Percentiles rank a stretch among this genome's conserved stretches.
Evolutionary conservation across 2,329 filamentous ascomycete genomes (phyloP).

Genomic region (Aspergillus sojae): DNA sequence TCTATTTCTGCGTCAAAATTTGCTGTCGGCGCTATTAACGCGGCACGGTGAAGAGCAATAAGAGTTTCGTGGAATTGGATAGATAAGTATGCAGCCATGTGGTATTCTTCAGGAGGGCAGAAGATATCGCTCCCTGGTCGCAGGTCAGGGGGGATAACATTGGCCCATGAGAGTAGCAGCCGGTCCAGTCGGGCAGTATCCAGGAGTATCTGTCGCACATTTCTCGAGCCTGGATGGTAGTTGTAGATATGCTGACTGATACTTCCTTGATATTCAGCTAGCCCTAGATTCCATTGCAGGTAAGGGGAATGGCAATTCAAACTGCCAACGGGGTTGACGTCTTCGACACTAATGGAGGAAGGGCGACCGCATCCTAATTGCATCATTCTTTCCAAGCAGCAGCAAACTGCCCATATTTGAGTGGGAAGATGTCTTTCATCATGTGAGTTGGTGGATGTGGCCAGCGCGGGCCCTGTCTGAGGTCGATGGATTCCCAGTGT

Average conservation of each 20-base stretch:
- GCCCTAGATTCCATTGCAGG: constrained; percentile 15
- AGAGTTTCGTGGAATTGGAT: constrained; percentile 18
- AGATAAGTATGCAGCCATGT: constrained; percentile 13
- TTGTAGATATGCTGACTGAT: constrained; percentile 21
- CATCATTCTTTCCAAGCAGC: constrained; percentile 19
- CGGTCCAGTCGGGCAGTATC: constrained; percentile 19
- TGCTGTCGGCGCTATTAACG: constrained; percentile 14
- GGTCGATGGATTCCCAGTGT: constrained; percentile 16
- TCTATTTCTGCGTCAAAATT: constrained; percentile 15
- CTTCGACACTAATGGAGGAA: constrained; percentile 8
- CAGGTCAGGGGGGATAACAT: constrained; percentile 9
- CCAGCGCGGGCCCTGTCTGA: background rate
- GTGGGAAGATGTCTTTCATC: background rate
- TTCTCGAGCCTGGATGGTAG: constrained; percentile 3
- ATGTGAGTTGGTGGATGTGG: background rate
- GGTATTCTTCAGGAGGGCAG: constrained; percentile 10
- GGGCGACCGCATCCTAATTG: constrained; percentile 17
- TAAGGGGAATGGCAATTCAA: background rate
- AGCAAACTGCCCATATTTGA: constrained; percentile 17
- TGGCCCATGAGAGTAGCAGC: constrained; percentile 12
- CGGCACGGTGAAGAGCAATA: constrained; percentile 19
- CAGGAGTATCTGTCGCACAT: constrained; percentile 15
- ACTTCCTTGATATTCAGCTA: constrained; percentile 15
- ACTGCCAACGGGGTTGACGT: constrained; percentile 1
- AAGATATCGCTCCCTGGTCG: constrained; percentile 18